These are phyloP conservation scores for Fusarium sp. DNA, from an alignment of 2,329 filamentous ascomycete genomes.

Conservation along the genomic window DNA sequence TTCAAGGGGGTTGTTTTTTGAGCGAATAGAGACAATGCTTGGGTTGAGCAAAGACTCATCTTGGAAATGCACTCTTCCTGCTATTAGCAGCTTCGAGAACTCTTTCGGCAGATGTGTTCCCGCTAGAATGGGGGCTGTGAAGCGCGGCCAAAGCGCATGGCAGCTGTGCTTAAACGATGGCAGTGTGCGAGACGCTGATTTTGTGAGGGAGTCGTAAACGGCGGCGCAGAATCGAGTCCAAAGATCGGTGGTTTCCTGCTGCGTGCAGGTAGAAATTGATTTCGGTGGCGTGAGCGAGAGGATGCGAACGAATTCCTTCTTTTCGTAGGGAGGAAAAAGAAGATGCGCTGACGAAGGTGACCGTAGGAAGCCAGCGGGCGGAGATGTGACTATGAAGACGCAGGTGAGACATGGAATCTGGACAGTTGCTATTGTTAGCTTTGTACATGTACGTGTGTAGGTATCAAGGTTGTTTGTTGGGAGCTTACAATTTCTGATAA, in stretches of 20 bases:
- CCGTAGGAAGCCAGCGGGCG: constrained; percentile 76
- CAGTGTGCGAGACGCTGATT: constrained; percentile 82
- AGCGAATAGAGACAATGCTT: constrained; percentile 60
- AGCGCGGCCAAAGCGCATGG: constrained; percentile 82
- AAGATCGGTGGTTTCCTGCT: constrained; percentile 70
- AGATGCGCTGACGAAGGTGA: constrained; percentile 78
- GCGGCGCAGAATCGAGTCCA: constrained; percentile 85
- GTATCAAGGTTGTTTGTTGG: constrained; percentile 9
- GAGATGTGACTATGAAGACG: constrained; percentile 79
- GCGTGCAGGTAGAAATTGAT: constrained; percentile 60
- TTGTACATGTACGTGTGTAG: not conserved
- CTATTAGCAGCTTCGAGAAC: constrained; percentile 84
- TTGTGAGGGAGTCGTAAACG: constrained; percentile 87
- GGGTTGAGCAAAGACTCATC: constrained; percentile 77
- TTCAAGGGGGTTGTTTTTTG: constrained; percentile 5
- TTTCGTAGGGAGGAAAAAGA: constrained; percentile 85
- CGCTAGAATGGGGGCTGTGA: constrained; percentile 79
- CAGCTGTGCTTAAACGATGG: constrained; percentile 77
- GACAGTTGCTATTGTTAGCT: constrained; percentile 2
- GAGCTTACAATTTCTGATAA: constrained; percentile 79
- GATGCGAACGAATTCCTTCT: constrained; percentile 81
- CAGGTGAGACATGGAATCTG: constrained; percentile 83
- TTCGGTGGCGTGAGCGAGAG: constrained; percentile 65
- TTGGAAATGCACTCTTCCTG: constrained; percentile 75
- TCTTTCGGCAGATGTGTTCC: constrained; percentile 81